Evolutionary conservation across 176 grass and related monocot species (phyloP).

Genomic region (Oropetium thomaeum): DNA sequence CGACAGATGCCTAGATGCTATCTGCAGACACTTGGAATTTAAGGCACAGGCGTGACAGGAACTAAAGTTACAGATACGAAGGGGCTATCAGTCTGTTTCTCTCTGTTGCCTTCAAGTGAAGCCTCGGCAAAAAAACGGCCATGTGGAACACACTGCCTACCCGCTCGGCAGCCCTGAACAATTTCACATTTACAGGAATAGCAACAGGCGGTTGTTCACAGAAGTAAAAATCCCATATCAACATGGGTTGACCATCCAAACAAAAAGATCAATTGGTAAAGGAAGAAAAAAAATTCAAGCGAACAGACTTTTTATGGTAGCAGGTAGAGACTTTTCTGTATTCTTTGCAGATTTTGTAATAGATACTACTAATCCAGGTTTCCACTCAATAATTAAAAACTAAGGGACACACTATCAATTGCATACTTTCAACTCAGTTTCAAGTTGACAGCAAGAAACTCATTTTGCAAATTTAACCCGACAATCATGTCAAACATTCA

Average conservation of each 20-base stretch:
- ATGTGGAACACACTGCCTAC: not conserved
- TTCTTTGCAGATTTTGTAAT: not conserved
- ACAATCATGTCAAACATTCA: slow-evolving; percentile 5
- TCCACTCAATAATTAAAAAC: not conserved
- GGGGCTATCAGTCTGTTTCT: slow-evolving; percentile 20
- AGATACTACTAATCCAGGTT: not conserved
- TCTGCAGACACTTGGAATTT: slow-evolving; percentile 29
- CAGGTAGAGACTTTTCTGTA: slow-evolving; percentile 7
- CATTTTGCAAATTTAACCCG: not conserved
- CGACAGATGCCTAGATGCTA: slow-evolving; percentile 12
- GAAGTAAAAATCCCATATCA: not conserved
- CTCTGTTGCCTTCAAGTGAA: slow-evolving; percentile 39
- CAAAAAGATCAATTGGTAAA: slow-evolving; percentile 5
- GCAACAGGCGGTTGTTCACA: not conserved
- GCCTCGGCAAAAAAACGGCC: slow-evolving; percentile 7
- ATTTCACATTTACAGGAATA: not conserved
- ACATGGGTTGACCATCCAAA: not conserved
- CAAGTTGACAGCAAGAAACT: not conserved
- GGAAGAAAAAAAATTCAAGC: not conserved
- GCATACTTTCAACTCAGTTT: not conserved
- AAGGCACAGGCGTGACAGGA: slow-evolving; percentile 15
- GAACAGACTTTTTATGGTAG: not conserved
- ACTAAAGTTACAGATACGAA: slow-evolving; percentile 35
- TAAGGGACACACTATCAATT: not conserved
- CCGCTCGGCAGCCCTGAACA: not conserved